These are phyloP conservation scores for Aspergillus funiculosus DNA, from an alignment of 495 filamentous ascomycete species.

Conservation along the genomic window DNA sequence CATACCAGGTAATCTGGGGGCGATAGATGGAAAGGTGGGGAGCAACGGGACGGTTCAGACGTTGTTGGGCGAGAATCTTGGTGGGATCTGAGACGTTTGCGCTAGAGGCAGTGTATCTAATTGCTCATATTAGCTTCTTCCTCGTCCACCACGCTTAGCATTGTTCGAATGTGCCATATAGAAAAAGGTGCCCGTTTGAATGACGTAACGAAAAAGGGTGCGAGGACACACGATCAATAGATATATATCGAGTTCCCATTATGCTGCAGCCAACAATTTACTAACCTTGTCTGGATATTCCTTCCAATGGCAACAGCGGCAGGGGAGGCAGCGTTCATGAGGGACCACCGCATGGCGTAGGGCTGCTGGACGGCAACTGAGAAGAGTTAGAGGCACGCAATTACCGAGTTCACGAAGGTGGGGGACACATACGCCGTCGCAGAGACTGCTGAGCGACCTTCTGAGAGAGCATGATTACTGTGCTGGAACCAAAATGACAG, in stretches of 20 bases:
- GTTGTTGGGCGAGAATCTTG: constrained; percentile 77
- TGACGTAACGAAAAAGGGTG: constrained; percentile 28
- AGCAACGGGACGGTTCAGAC: constrained; percentile 73
- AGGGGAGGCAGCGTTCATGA: constrained; percentile 47
- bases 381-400: constrained; percentile 19
- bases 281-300: constrained; percentile 52
- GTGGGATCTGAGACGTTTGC: constrained; percentile 52
- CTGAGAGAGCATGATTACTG: constrained; percentile 57
- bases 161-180: not conserved
- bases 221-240: not conserved
- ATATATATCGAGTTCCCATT: not conserved
- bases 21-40: constrained; percentile 89
- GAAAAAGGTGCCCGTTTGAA: too few relatives aligned
- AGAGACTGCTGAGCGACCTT: constrained; percentile 61
- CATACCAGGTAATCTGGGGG: constrained; percentile 81
- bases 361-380: constrained; percentile 48
- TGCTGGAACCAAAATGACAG: constrained; percentile 13
- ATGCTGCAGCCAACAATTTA: not conserved
- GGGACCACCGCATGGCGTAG: constrained; percentile 40
- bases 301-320: constrained; percentile 46
- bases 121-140: constrained; percentile 9
- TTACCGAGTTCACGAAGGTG: constrained; percentile 7
- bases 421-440: constrained; percentile 56
- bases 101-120: constrained; percentile 51
- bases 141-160: not conserved